Evolutionary conservation across 2,329 filamentous ascomycete genomes (phyloP).

Genomic region (Proliferodiscus dingleyae): DNA sequence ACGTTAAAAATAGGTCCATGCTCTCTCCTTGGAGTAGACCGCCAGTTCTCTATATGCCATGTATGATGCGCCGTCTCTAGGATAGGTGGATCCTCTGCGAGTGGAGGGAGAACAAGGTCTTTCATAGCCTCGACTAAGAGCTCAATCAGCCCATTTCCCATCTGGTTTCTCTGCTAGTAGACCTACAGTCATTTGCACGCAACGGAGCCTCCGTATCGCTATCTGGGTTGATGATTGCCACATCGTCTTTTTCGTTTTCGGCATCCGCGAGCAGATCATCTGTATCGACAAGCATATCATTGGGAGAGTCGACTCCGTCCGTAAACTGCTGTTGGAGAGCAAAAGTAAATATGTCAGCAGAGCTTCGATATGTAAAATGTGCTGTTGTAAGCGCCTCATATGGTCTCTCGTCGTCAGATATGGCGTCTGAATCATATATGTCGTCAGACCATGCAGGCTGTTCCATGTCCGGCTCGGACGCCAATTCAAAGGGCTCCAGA

Average conservation of each 20-base stretch:
- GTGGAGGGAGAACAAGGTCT: slow-evolving; percentile 67
- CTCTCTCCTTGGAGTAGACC: slow-evolving; percentile 68
- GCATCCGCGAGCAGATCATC: slow-evolving; percentile 28
- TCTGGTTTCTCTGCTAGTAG: not conserved
- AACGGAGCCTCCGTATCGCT: slow-evolving; percentile 23
- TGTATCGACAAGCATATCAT: slow-evolving; percentile 30
- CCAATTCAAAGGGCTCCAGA: too few species aligned
- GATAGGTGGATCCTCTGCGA: slow-evolving; percentile 73
- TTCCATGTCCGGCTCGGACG: too few species aligned
- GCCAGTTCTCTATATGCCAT: slow-evolving; percentile 87
- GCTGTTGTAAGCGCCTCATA: not conserved
- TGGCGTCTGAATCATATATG: too few species aligned
- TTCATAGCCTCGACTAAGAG: slow-evolving; percentile 75
- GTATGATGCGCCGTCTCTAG: slow-evolving; percentile 70
- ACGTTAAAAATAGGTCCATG: slow-evolving; percentile 86
- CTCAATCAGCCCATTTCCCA: slow-evolving; percentile 17
- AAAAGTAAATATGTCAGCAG: slow-evolving; percentile 12
- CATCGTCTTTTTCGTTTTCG: slow-evolving; percentile 35
- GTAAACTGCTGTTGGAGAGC: slow-evolving; percentile 22
- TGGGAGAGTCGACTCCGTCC: slow-evolving; percentile 28
- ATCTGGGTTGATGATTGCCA: slow-evolving; percentile 37
- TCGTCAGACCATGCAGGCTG: too few species aligned
- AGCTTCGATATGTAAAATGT: not conserved
- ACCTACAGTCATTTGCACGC: slow-evolving; percentile 36
- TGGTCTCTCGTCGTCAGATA: not conserved